These are phyloP conservation scores for Anthracocystis panici-leucophaei DNA, from an alignment of 1,284 basidiomycete genomes.

Conservation along the genomic window DNA sequence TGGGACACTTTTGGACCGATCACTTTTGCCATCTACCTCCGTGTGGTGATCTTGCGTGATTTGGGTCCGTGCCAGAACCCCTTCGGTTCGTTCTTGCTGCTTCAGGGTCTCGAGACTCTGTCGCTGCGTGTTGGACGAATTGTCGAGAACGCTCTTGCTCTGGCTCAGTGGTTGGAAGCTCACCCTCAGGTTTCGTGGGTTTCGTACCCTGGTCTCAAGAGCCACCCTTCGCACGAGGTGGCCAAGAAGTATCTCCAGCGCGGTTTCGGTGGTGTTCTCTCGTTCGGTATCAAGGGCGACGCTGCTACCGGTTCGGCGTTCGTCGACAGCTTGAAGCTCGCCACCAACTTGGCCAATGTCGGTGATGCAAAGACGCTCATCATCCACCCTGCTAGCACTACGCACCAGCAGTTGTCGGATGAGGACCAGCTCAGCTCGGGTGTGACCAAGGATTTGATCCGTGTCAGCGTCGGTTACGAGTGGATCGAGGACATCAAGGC, in stretches of 20 bases:
- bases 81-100: conserved; percentile 83
- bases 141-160: conserved; percentile 79
- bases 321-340: conserved; percentile 81
- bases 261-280: conserved; percentile 81
- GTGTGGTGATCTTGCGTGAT: conserved; percentile 82
- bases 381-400: conserved; percentile 82
- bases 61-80: conserved; percentile 82
- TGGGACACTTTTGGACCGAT: conserved; percentile 78
- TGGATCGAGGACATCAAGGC: conserved; percentile 79
- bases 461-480: conserved; percentile 85
- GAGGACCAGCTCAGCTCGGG: conserved; percentile 80
- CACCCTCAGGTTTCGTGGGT: conserved; percentile 84
- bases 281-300: conserved; percentile 83
- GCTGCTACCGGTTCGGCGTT: conserved; percentile 76
- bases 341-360: conserved; percentile 70
- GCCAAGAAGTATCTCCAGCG: conserved; percentile 73
- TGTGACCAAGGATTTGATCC: conserved; percentile 83
- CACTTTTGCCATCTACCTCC: conserved; percentile 81
- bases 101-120: conserved; percentile 88
- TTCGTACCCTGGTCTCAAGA: conserved; percentile 80
- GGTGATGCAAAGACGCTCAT: conserved; percentile 68
- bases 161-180: conserved; percentile 80
- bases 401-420: conserved; percentile 81
- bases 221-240: conserved; percentile 76
- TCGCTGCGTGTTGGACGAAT: conserved; percentile 83